Base-by-base conservation (phyloP, 352 stramenopile species). In the Globisporangium orthogonon region DNA sequence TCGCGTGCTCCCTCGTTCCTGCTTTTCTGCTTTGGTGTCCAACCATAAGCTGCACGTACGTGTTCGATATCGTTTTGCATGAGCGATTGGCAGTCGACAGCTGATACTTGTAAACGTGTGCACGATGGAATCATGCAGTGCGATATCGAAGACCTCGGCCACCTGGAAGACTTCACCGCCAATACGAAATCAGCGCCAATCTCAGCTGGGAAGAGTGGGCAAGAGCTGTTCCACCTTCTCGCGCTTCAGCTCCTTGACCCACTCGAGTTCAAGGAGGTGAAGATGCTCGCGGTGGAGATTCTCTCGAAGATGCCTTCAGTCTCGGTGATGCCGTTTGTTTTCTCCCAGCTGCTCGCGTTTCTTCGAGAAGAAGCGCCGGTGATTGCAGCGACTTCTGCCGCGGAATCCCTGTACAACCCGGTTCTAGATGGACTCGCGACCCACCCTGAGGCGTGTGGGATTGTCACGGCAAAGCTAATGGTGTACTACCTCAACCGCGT, bases 231-330 rank as follows among this genome's bases (percentile, higher is more conserved):
- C 52, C 67, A 83, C 17, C 50, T 75, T 4, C 52, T 75, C 31
- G 67, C 66, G 13, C 64, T 74, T 4, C 71, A 78, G 31, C 46
- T 80, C 2, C 58, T 85, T 17, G 73, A 89, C 51, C 75, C 78
- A 6, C 60, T 91, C 47, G 81, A 91, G 63, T 91, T 81, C 55
- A 91, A 91, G 57, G 81, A 91, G 50, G 69, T 91, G 45, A 91
- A 89, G 56, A 83, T 91, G 76, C 54, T 91, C 0, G 61, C 72
- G 7, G 67, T 71, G 5, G 81, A 91, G 44, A 62, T 78, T 7
- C 54, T 89, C 30, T 70, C 73, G 3, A 86, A 87, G 46, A 66
- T 86, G 6, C 59, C 63, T 33, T 40, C 59, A 1, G 40, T 45
- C 6, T 40, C 49, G 2, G 66, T 89, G 31, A 46, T 80, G 14